These are phyloP conservation scores for Biscutella laevigata DNA, from an alignment of 441 rosid species.

Conservation along the genomic window DNA sequence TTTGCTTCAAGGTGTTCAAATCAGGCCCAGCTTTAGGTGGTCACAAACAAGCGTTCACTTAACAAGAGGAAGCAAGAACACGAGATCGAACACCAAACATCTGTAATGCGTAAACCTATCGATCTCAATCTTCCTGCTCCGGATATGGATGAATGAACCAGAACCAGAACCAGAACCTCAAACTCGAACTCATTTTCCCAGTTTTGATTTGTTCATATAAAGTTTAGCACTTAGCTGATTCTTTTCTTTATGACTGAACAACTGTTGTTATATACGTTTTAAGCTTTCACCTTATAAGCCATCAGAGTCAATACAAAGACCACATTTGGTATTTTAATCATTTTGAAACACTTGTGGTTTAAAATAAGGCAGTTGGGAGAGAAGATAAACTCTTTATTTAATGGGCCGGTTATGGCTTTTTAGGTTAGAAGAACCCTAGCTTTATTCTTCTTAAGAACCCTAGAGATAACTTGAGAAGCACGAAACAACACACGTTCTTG, in stretches of 20 bases:
- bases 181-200: not conserved
- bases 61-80: constrained; percentile 39
- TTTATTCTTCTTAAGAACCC: too few species aligned
- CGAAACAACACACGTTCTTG: constrained; percentile 9
- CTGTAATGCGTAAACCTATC: constrained; percentile 31
- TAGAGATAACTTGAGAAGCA: constrained; percentile 9
- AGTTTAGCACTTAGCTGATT: constrained; percentile 7
- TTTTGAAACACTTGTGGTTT: not conserved
- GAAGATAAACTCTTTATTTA: not conserved
- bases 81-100: constrained; percentile 29
- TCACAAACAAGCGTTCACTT: constrained; percentile 91
- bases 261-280: constrained; percentile 11
- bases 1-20: constrained; percentile 67
- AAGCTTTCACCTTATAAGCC: constrained; percentile 3
- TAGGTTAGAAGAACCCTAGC: too few species aligned
- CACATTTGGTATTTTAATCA: not conserved
- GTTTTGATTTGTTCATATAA: constrained; percentile 18
- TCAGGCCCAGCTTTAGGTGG: constrained; percentile 95
- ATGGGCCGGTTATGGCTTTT: not conserved
- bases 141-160: constrained; percentile 32
- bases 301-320: not conserved
- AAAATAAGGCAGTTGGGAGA: not conserved
- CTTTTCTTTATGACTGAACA: not conserved
- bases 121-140: constrained; percentile 72
- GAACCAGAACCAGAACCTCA: too few species aligned